Percentiles rank a stretch among this genome's conserved stretches.
phyloP scores from a whole-genome alignment of 208 protist genomes.

The Borovskyia barvae region DNA sequence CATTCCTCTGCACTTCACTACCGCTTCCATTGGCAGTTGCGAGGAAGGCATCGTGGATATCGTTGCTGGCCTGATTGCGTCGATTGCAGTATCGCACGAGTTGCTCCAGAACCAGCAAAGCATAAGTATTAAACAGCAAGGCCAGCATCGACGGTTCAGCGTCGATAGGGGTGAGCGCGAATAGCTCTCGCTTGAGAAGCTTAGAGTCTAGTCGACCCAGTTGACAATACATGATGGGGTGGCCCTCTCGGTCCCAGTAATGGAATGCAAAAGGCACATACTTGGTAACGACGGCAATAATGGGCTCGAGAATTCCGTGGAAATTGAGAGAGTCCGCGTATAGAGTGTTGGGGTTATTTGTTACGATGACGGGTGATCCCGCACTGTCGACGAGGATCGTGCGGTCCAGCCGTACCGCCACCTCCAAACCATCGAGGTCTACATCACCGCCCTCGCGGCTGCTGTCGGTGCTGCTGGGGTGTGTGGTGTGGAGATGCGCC shows the following conservation, averaged over 20 bases:
- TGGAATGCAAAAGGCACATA: constrained; percentile 54
- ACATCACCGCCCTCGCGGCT: not conserved
- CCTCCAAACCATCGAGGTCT: not conserved
- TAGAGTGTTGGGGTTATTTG: not conserved
- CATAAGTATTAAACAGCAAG: constrained; percentile 54
- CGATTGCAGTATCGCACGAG: constrained; percentile 46
- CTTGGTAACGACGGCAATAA: constrained; percentile 32
- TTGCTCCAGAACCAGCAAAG: constrained; percentile 47
- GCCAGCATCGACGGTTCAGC: constrained; percentile 39
- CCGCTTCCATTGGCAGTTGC: not conserved
- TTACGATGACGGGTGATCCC: constrained; percentile 8
- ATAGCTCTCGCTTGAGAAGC: constrained; percentile 36
- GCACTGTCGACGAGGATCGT: constrained; percentile 16
- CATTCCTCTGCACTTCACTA: not conserved
- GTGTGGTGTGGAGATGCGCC: too few relatives aligned
- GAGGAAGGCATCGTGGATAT: constrained; percentile 16
- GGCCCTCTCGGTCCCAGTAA: constrained; percentile 68
- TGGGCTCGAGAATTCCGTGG: constrained; percentile 55
- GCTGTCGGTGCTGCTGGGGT: constrained; percentile 1
- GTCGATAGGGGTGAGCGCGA: constrained; percentile 43
- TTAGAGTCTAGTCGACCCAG: constrained; percentile 32
- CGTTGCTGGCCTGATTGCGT: constrained; percentile 21
- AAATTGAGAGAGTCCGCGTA: constrained; percentile 41
- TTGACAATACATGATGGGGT: constrained; percentile 58
- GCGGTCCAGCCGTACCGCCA: not conserved